Conservation (phyloP, 768 basidiomycete species). For the Mycena rebaudengoi region DNA sequence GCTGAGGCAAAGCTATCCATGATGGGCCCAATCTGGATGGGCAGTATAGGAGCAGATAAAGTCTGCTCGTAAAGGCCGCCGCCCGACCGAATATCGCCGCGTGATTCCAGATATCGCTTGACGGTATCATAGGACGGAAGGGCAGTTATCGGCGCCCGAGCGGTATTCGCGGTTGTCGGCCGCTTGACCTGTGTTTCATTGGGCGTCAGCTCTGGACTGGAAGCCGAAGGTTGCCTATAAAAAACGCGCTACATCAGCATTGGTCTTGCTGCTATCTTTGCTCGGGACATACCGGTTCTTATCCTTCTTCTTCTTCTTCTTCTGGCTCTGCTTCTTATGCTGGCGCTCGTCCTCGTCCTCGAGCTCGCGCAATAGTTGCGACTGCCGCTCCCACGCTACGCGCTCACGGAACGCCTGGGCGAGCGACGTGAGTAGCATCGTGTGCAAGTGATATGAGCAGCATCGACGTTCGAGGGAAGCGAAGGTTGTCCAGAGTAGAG, state of each 20-base stretch:
- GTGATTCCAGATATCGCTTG: background rate
- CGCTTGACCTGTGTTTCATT: background rate
- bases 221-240: background rate
- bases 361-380: too few relatives aligned
- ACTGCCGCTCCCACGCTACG: too few relatives aligned
- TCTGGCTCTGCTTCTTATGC: too few relatives aligned
- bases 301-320: too few relatives aligned
- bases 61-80: background rate
- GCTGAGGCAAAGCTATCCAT: background rate
- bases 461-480: background rate
- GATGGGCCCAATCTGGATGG: background rate
- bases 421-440: background rate
- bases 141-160: background rate
- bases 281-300: too few relatives aligned
- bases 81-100: background rate
- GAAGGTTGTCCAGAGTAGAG: background rate
- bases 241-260: background rate
- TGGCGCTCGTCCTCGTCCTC: too few relatives aligned
- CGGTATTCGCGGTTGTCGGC: background rate
- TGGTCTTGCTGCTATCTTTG: background rate
- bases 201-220: background rate
- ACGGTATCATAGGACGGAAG: background rate
- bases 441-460: background rate
- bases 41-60: background rate
- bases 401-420: too few relatives aligned